Base-by-base conservation (phyloP, 208 protist genomes). In the Vickermania spadyakhi region DNA sequence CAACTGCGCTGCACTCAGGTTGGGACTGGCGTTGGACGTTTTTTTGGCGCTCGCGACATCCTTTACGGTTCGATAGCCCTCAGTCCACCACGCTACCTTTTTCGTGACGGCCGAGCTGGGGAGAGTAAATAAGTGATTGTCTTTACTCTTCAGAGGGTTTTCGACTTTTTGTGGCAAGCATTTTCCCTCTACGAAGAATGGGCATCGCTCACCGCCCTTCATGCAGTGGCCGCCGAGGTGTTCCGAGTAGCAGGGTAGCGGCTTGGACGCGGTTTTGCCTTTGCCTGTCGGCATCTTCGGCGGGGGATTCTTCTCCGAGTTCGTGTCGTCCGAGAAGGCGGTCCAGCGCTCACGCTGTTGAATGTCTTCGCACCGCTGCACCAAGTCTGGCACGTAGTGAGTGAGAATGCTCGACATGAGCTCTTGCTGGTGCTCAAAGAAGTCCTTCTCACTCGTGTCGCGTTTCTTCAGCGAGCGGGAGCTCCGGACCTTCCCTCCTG, bases 51-150 rank as follows among this genome's bases (percentile, higher is more conserved):
- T 56, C 1, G 91, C 66, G 1, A 89, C 71, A 59, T 94, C 87
- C 7, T 69, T 59, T 21, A 84, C 75, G 23, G 81, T 90, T 58
- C 87, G 84, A 36, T 84, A 71, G 21, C 87, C 87, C 41, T 88
- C 75, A 7, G 57, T 60, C 87, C 87, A 94, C 87, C 84, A 91
- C 54, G 58, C 61, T 45, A 73, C 73, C 67, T 94, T 94, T 28
- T 80, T 80, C 3, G 70, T 59, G 18, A 90, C 68, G 0, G 84
- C 63, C 18, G 79, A 83, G 28, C 77, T 89, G 14, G 87, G 87
- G 21, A 91, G 42, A 5, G 81, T 91, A 74, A 94, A 94, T 66
- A 94, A 77, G 68, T 94, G 87, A 61, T 94, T 91, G 75, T 94
- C 84, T 21, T 62, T 42, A 3, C 53, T 66, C 11, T 51, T 27